Base-by-base conservation (phyloP, 495 filamentous ascomycete genomes). In the Melanomma pulvis-pyrius region DNA sequence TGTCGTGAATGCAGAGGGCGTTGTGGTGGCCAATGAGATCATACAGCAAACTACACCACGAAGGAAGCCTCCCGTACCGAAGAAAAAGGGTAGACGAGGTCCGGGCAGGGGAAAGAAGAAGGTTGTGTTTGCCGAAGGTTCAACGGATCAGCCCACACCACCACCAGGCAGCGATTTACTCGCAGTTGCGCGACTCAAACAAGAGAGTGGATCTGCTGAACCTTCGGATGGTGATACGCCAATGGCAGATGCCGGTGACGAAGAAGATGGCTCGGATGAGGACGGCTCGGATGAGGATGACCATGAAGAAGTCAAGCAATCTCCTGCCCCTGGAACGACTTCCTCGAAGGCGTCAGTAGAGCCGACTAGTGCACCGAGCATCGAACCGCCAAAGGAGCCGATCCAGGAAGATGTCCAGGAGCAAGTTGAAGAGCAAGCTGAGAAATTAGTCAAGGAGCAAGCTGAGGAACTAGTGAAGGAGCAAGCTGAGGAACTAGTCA, bases 51-150 rank as follows among this genome's bases (percentile, higher is more conserved):
- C 79, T 12, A 74, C 81, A 4, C 79, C 80, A 1, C 84, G 82
- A 54, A 78, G 86, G 72, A 85, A 87, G 58, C 87, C 89, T 21
- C 86, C 86, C 0, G 90, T 92, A 19, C 89, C 90, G 32, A 71
- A 72, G 32, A 73, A 69, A 48, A 78, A 80, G 71, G 55, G 55
- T 52, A 78, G 72, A 57, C 69, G 50, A 4, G 63, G 74, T 48
- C 75, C 68, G 26, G 75, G 73, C 29, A 59, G 67, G 49, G 76
- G 78, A 44, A 76, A 73, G 65, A 79, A 77, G 72, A 77, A 72
- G 56, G 75, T 78, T 25, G 69, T 69, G 2, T 77, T 78, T 57
- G 71, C 49, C 17, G 56, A 74, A 17, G 74, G 73, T 17, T 47
- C 66, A 19, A 28, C 46, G 19, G 66, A 63, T 29, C 48, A 56